Evolutionary conservation across 495 filamentous ascomycete species (phyloP).

Genomic region (Neurospora sp.): DNA sequence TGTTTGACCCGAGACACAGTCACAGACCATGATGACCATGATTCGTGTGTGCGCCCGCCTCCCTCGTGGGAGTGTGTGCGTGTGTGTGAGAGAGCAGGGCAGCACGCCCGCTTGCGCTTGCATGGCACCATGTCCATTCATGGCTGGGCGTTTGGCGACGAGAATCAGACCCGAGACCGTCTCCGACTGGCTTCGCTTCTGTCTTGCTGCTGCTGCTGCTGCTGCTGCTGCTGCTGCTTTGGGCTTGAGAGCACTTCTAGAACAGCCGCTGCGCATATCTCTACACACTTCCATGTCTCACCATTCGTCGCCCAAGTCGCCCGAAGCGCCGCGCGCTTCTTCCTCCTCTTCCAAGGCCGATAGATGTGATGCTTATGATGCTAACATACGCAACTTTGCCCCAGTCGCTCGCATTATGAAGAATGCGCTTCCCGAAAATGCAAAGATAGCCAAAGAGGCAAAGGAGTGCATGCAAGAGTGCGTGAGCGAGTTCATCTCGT

Average conservation of each 20-base stretch:
- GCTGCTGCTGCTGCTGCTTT: constrained; percentile 27
- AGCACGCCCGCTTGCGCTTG: constrained; percentile 16
- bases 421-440: constrained; percentile 89
- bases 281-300: constrained; percentile 37
- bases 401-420: constrained; percentile 99
- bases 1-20: neutral
- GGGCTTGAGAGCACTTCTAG: neutral
- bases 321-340: constrained; percentile 29
- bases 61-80: constrained; percentile 1
- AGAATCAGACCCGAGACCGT: constrained; percentile 11
- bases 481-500: constrained; percentile 99
- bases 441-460: constrained; percentile 98
- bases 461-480: constrained; percentile 99
- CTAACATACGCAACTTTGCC: constrained; percentile 83
- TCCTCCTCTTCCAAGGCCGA: constrained; percentile 33
- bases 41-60: constrained; percentile 27
- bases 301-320: constrained; percentile 39
- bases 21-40: constrained; percentile 30
- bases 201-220: constrained; percentile 19
- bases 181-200: constrained; percentile 34
- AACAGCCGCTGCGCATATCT: constrained; percentile 20
- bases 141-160: neutral
- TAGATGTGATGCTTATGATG: constrained; percentile 49
- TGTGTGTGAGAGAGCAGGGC: neutral
- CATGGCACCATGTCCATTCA: constrained; percentile 14